Base-by-base conservation (phyloP, 2,329 filamentous ascomycete species). In the Neoscytalidium dimidiatum region DNA sequence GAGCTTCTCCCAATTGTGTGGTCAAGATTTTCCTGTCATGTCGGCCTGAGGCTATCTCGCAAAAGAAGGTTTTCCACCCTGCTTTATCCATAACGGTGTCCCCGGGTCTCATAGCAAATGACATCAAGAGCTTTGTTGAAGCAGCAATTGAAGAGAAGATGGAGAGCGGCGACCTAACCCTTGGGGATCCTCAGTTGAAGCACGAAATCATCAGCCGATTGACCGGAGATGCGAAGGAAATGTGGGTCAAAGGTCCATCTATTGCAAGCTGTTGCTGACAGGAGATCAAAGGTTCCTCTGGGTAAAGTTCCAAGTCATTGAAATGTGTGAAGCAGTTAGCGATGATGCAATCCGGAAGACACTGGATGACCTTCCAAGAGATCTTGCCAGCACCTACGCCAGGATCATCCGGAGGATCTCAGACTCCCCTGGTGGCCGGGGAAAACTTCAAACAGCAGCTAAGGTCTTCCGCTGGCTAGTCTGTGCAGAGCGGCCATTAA, bases 221-320 rank as follows among this genome's bases (percentile, higher is more conserved):
- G 6, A 23, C 67, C 0, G 4, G 38, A 8, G 66, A 66, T 19
- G 70, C 71, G 1, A 64, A 70, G 13, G 68, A 67, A 7, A 71
- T 71, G 70, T 71, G 52, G 66, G 70, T 29, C 2, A 29, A 38
- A 8, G 3, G 17, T 11, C 46, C 3, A 51, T 38, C 33, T 67
- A n/a, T 19, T n/a, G 11, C n/a, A 28, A 5, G 7, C 9, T 0
- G 29, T 48, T 26, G 8, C 4, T 38, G 49, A n/a, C n/a, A 48
- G n/a, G 17, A n/a, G 35, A 14, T 19, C 5, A 17, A 35, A 76
- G 73, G 73, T 74, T 75, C 64, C 67, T 77, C 21, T 77, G 72
- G 74, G 71, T 72, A 8, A 71, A 67, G 21, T 74, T 76, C 28
- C 74, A 75, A 56, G 43, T 75, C 2, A 56, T 67, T 13, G 73